Evolutionary conservation across 768 basidiomycete species (phyloP).

Genomic region (Pleurotus ostreatus): DNA sequence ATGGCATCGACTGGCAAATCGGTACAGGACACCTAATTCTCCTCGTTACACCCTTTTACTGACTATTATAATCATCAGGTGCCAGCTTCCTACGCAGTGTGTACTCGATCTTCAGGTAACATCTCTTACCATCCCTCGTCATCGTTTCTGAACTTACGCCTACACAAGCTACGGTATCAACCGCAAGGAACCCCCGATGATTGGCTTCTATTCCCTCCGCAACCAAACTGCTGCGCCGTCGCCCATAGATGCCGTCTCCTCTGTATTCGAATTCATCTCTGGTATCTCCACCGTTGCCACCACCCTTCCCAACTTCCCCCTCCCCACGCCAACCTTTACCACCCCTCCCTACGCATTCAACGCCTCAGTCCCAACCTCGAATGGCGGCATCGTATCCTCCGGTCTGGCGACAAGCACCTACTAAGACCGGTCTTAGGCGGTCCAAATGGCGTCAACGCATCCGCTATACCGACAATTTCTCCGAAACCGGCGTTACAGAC

Average conservation of each 20-base stretch:
- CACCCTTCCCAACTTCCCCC: slow-evolving; percentile 65
- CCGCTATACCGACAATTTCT: slow-evolving; percentile 55
- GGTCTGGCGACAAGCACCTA: slow-evolving; percentile 76
- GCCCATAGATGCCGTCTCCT: slow-evolving; percentile 33
- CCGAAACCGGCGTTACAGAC: slow-evolving; percentile 51
- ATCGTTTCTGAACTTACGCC: too few relatives aligned
- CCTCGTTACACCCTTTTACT: neutral
- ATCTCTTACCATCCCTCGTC: neutral
- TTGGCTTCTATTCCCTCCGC: slow-evolving; percentile 66
- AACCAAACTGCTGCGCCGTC: slow-evolving; percentile 37
- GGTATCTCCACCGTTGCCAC: slow-evolving; percentile 52
- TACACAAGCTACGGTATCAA: slow-evolving; percentile 66
- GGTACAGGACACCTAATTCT: slow-evolving; percentile 35
- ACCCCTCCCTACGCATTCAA: slow-evolving; percentile 69
- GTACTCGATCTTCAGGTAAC: slow-evolving; percentile 73
- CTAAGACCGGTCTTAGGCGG: slow-evolving; percentile 47
- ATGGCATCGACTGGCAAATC: slow-evolving; percentile 83
- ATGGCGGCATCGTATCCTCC: slow-evolving; percentile 52
- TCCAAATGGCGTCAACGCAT: slow-evolving; percentile 34
- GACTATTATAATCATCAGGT: slow-evolving; percentile 30
- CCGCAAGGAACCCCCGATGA: slow-evolving; percentile 66
- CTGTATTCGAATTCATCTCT: slow-evolving; percentile 57
- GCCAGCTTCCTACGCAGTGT: slow-evolving; percentile 69
- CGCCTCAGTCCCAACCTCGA: slow-evolving; percentile 50
- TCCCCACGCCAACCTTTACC: slow-evolving; percentile 60